Base-by-base conservation (phyloP, 164 flowering plant species). In the Euptelea pleiosperma region DNA sequence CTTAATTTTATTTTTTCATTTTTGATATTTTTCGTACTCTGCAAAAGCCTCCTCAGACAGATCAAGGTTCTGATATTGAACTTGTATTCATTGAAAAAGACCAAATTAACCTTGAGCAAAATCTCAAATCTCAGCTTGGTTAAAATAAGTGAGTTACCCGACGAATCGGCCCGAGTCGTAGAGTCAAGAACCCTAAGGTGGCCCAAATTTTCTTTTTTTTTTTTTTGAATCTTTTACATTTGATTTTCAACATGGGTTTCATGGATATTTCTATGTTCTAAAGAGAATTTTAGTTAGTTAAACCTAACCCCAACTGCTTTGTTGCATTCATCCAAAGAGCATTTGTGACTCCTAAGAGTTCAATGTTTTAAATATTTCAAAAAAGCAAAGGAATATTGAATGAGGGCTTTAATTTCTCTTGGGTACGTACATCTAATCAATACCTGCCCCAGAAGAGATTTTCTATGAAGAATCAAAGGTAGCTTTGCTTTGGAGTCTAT, bases 341-440 rank as follows among this genome's bases (percentile, higher is more conserved):
- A 43, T 18, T 18, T 43, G 47, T 46, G 30, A 12, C 15, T 22
- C 30, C n/a, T n/a, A n/a, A n/a, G n/a, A n/a, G n/a, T 46, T 31
- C 25, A 53, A 33, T 4, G 36, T 52, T 29, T 53, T 53, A 22
- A 14, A 5, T 16, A 2, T 35, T 53, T 12, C 9, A 22, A 37
- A 55, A 48, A 55, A 26, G 34, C 19, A 37, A 30, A 15, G 39
- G 58, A 55, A 55, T 25, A 25, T 37, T 24, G 33, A 33, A 55
- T 39, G 25, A 39, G 30, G 41, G 36, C 15, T 26, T 24, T 56
- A 26, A 39, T 26, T 26, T 41, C 7, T n/a, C 46, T 30, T 15
- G 3, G 34, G 36, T 26, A 39, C 31, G 36, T 26, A 39, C 31
- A 39, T 9, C 46, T 40, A 24, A 37, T 25, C 31, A 22, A 37